A percentile compares a stretch with the other conserved stretches of the same genome.
Evolutionary conservation across 768 basidiomycete genomes (phyloP).

Genomic region (Mycena vulgaris): DNA sequence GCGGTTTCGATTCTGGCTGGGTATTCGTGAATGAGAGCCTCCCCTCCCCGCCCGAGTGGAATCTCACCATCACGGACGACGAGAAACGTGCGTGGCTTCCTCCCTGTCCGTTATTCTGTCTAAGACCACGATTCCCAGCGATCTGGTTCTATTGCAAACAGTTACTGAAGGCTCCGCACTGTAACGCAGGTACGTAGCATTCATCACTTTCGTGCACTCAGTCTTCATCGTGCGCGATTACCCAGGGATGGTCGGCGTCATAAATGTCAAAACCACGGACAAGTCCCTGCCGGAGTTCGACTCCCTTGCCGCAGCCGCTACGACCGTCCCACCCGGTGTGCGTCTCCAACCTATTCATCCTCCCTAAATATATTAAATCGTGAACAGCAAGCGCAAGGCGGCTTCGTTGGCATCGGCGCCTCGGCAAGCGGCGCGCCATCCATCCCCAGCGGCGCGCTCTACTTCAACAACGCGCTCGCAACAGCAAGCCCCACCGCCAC

Average conservation of each 20-base stretch:
- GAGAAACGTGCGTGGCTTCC: not conserved
- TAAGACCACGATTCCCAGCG: not conserved
- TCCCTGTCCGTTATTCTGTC: not conserved
- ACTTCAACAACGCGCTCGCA: too few relatives aligned
- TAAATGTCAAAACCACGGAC: not conserved
- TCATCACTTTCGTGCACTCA: not conserved
- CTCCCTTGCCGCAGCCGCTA: not conserved
- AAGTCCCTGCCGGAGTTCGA: not conserved
- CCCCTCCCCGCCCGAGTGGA: not conserved
- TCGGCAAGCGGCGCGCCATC: not conserved
- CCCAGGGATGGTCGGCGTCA: conserved; percentile 10
- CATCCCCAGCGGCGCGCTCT: not conserved
- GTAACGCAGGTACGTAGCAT: conserved; percentile 1
- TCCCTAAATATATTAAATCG: not conserved
- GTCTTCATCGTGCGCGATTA: not conserved
- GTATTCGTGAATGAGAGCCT: conserved; percentile 36
- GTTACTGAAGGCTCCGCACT: not conserved
- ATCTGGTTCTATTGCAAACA: conserved; percentile 26
- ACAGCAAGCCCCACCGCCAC: too few relatives aligned
- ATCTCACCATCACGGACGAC: conserved; percentile 17
- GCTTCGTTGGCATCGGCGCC: conserved; percentile 4
- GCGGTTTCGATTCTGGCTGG: conserved; percentile 57
- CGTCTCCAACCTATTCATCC: not conserved
- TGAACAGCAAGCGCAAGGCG: not conserved
- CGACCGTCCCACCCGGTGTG: not conserved